A percentile compares a stretch with the other conserved stretches of the same genome.
These are phyloP conservation scores for Neurospora africana DNA, from an alignment of 495 filamentous ascomycete genomes.

Conservation along the genomic window DNA sequence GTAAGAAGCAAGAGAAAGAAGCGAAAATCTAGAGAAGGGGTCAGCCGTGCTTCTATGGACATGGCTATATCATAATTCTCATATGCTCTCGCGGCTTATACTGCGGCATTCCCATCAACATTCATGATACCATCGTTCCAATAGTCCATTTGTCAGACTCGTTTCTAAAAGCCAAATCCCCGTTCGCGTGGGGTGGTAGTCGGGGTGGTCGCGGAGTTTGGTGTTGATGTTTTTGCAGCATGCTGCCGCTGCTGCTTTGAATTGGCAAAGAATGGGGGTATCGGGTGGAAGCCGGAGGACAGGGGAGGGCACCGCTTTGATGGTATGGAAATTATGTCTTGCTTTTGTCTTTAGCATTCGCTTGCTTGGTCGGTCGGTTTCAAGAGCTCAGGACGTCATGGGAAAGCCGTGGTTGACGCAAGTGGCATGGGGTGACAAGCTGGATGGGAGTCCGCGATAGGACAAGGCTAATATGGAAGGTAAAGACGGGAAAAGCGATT, in stretches of 20 bases:
- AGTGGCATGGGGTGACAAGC: background rate
- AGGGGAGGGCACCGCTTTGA: background rate
- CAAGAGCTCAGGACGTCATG: background rate
- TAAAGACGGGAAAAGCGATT: background rate
- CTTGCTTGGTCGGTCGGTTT: background rate
- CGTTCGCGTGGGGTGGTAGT: background rate
- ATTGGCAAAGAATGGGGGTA: background rate
- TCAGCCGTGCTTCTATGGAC: background rate
- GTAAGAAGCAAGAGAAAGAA: background rate
- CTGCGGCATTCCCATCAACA: background rate
- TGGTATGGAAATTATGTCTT: background rate
- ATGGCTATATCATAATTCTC: background rate
- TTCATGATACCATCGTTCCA: background rate
- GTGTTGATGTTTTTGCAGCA: background rate
- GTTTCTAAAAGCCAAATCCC: background rate
- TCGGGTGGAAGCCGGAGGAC: background rate
- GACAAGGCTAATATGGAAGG: background rate
- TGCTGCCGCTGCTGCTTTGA: background rate
- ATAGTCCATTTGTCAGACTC: background rate
- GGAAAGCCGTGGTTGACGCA: background rate
- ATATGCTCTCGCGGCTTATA: background rate
- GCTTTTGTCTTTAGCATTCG: background rate
- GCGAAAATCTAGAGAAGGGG: background rate
- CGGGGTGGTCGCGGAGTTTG: background rate
- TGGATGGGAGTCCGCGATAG: background rate